Conservation (phyloP, 345 rosid genomes). For the Noccaea bulbosa region DNA sequence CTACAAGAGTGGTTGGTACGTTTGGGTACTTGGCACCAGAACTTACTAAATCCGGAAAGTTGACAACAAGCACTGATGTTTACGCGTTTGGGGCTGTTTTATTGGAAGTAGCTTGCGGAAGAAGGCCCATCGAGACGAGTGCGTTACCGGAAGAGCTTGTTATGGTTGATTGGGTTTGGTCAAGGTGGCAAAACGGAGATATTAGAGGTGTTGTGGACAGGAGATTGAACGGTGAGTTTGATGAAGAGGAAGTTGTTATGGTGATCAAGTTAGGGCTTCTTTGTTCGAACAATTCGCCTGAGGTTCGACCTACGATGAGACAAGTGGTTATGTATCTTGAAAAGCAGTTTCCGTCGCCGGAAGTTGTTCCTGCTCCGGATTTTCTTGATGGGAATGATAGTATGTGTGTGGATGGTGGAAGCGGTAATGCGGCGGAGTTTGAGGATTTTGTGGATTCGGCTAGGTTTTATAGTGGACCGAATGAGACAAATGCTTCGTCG, state of each 20-base stretch:
- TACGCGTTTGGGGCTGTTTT: slow-evolving; percentile 88
- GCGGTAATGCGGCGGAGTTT: slow-evolving; percentile 32
- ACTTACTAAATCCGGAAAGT: slow-evolving; percentile 80
- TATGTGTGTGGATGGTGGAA: slow-evolving; percentile 33
- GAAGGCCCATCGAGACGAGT: slow-evolving; percentile 80
- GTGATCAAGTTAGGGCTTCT: slow-evolving; percentile 75
- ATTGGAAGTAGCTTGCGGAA: slow-evolving; percentile 84
- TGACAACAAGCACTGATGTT: slow-evolving; percentile 77
- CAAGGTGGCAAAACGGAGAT: slow-evolving; percentile 66
- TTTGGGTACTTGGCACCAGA: slow-evolving; percentile 96
- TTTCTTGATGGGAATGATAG: slow-evolving; percentile 46
- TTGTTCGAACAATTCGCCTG: slow-evolving; percentile 69
- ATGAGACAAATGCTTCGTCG: slow-evolving; percentile 34
- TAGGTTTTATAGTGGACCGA: slow-evolving; percentile 41
- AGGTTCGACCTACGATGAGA: slow-evolving; percentile 74
- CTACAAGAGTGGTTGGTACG: slow-evolving; percentile 92
- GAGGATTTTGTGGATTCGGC: slow-evolving; percentile 63
- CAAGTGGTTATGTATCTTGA: slow-evolving; percentile 77
- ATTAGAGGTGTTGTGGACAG: slow-evolving; percentile 70
- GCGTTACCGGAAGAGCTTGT: slow-evolving; percentile 87
- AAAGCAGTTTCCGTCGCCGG: slow-evolving; percentile 61
- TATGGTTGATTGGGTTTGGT: slow-evolving; percentile 93
- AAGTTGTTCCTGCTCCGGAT: slow-evolving; percentile 56
- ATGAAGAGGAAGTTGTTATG: slow-evolving; percentile 62
- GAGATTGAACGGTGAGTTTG: slow-evolving; percentile 61